A percentile compares a stretch with the other conserved stretches of the same genome.
Conservation (phyloP, 805 yeast species). For the Schwanniomyces pseudopolymorphus region DNA sequence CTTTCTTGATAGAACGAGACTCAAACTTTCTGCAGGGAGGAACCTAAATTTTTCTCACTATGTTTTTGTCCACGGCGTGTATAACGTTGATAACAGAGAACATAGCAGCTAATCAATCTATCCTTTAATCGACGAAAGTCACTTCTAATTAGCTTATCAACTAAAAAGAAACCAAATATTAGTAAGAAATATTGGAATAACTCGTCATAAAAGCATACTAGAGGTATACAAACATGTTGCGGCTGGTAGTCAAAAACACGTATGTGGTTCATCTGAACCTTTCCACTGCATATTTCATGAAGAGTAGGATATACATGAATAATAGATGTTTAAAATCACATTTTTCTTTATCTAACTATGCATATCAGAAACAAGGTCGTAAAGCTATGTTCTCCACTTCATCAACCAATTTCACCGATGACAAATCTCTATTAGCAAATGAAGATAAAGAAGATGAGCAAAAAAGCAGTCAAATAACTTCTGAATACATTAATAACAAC, state of each 20-base stretch:
- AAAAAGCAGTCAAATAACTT: background rate
- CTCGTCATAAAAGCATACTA: no score
- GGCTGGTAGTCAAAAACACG: background rate
- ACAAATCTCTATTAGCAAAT: background rate
- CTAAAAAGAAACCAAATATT: background rate
- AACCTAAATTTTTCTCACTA: background rate
- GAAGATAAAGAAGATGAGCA: background rate
- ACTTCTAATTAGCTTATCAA: background rate
- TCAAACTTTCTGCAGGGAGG: background rate
- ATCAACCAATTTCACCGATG: background rate
- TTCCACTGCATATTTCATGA: background rate
- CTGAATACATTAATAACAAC: background rate
- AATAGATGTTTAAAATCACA: background rate
- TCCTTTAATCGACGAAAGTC: no score
- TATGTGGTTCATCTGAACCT: background rate
- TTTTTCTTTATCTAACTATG: background rate
- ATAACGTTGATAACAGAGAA: background rate
- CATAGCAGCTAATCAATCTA: background rate
- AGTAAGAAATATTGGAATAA: background rate
- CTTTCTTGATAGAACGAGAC: background rate
- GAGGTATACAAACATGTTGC: background rate
- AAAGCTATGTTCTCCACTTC: background rate
- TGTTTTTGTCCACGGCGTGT: background rate
- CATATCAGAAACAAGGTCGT: background rate
- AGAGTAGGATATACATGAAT: background rate